Evolutionary conservation across 2,329 filamentous ascomycete genomes (phyloP).

Genomic region (Alternaria sp.): DNA sequence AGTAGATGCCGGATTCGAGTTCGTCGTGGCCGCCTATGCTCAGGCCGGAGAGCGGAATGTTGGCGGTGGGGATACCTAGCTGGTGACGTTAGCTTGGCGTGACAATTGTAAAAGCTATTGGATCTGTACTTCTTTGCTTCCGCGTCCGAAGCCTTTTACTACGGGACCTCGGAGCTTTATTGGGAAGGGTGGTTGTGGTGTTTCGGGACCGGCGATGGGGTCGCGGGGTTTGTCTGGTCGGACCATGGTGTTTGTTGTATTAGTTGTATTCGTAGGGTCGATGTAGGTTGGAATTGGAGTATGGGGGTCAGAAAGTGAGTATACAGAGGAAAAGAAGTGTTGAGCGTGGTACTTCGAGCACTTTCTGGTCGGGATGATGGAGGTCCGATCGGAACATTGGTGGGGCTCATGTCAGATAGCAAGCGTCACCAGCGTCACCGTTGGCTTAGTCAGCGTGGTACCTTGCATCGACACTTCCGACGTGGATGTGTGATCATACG

Average conservation of each 20-base stretch:
- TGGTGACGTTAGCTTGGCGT: conserved; percentile 41
- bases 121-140: conserved; percentile 75
- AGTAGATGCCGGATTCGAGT: conserved; percentile 85
- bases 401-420: conserved; percentile 11
- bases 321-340: not conserved
- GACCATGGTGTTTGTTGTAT: conserved; percentile 22
- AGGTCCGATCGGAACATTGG: conserved; percentile 20
- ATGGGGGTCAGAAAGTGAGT: not conserved
- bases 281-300: not conserved
- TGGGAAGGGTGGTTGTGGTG: conserved; percentile 78
- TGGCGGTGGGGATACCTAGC: conserved; percentile 96
- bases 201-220: conserved; percentile 72
- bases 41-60: conserved; percentile 73
- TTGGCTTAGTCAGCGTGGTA: conserved; percentile 16
- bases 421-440: conserved; percentile 4
- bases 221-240: conserved; percentile 32
- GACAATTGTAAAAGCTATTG: fast-evolving
- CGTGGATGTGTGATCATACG: not conserved
- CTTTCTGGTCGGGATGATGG: conserved; percentile 16
- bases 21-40: conserved; percentile 69
- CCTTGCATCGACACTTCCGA: not conserved
- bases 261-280: not conserved
- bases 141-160: conserved; percentile 90
- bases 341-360: conserved; percentile 10
- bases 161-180: conserved; percentile 84